Base-by-base conservation (phyloP, 2,329 filamentous ascomycete genomes). In the Chaetothyriales sp. region DNA sequence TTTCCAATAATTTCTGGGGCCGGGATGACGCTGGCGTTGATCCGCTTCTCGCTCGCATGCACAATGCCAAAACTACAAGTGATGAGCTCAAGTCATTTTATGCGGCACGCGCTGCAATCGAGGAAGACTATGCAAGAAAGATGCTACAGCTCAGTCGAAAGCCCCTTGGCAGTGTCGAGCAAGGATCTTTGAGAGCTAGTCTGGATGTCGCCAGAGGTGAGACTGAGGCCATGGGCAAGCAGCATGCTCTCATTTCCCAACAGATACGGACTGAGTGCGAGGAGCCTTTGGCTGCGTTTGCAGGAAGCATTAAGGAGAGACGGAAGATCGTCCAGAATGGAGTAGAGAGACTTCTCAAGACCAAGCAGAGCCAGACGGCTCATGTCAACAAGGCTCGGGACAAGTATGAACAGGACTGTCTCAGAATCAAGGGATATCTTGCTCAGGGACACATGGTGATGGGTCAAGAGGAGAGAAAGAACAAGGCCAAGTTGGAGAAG, bases 371-470 rank as follows among this genome's bases (percentile, higher is more conserved):
- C 66, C 94, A 98, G 68, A 95, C 89, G 1, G 78, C 85, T 52
- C 71, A 80, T 18, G 89, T 97, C 48, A 97, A 95, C 72, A 98
- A 98, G 85, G 86, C 89, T 15, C 80, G 92, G 59, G 92, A 98
- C 69, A 84, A 85, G 48, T 98, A 94, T 66, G 92, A 98, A 69
- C 90, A 98, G 68, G 94, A 98, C 62, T 97, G 90, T 65, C 76
- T 98, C 45, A 92, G 95, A 67, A 97, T 98, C 67, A 98, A 98
- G 70, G 92, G 92, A 43, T 98, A 98, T 65, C 80, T 98, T 4
- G 92, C 94, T 3, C 92, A 98, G 69, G 92, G 92, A 8, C 94
- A 98, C 67, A 98, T 98, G 92, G 92, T 98, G 53, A 98, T 98
- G 92, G 92, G 92, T 13, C 92, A 98, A 62, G 92, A 98, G 67